Percentiles rank a stretch among this genome's conserved stretches.
phyloP scores from a whole-genome alignment of 345 rosid species.

The Pistacia integerrima region DNA sequence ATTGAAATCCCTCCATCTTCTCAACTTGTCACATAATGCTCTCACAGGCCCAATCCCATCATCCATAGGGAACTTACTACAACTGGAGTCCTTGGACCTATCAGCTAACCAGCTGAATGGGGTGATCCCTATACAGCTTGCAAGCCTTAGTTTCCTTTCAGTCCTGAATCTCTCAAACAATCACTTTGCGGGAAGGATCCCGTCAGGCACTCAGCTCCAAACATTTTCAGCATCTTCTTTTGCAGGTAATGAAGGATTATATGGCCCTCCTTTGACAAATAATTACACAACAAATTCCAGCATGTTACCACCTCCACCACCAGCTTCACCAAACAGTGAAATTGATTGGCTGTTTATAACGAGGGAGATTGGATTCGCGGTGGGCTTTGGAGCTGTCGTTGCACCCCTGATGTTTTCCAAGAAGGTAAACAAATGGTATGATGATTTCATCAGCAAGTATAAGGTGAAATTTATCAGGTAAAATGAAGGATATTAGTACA shows the following conservation, averaged over 20 bases:
- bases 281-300: neutral
- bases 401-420: slow-evolving; percentile 17
- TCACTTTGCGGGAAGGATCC: slow-evolving; percentile 31
- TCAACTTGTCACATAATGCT: slow-evolving; percentile 41
- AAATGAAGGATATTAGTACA: too few relatives aligned
- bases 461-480: slow-evolving; percentile 5
- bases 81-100: slow-evolving; percentile 40
- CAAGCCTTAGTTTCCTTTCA: slow-evolving; percentile 30
- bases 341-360: slow-evolving; percentile 42
- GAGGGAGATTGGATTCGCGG: slow-evolving; percentile 43
- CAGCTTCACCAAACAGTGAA: neutral
- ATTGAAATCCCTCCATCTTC: slow-evolving; percentile 15
- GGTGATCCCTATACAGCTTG: slow-evolving; percentile 27
- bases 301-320: neutral
- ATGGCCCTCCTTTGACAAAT: slow-evolving; percentile 26
- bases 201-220: slow-evolving; percentile 20
- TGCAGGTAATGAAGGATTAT: slow-evolving; percentile 13
- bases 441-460: slow-evolving; percentile 34
- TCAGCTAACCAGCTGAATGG: slow-evolving; percentile 23
- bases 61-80: slow-evolving; percentile 17
- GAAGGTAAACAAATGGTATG: slow-evolving; percentile 31
- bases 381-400: slow-evolving; percentile 37
- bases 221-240: slow-evolving; percentile 8
- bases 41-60: slow-evolving; percentile 27
- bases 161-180: slow-evolving; percentile 39